Evolutionary conservation across 257 asterid genomes (phyloP).

Genomic region (Solanum ossicruentum): DNA sequence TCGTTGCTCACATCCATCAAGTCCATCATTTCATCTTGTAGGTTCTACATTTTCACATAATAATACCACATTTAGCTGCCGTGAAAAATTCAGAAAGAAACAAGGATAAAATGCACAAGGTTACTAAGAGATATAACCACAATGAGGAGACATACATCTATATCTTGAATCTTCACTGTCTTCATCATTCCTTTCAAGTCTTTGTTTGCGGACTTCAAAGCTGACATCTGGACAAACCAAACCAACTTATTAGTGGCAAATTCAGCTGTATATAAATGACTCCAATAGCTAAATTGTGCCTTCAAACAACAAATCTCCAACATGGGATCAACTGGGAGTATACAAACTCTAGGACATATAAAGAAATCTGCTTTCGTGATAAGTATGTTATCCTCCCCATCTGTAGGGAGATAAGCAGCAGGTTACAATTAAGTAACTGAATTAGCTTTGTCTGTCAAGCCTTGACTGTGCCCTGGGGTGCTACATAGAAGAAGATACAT

Average conservation of each 20-base stretch:
- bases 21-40: slow-evolving; percentile 99
- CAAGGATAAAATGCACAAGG: not conserved
- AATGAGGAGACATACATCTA: slow-evolving; percentile 53
- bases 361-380: slow-evolving; percentile 14
- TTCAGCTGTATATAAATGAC: not conserved
- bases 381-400: slow-evolving; percentile 32
- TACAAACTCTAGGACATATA: slow-evolving; percentile 5
- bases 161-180: slow-evolving; percentile 94
- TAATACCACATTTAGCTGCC: not conserved
- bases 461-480: slow-evolving; percentile 49
- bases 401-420: slow-evolving; percentile 79
- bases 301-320: slow-evolving; percentile 12
- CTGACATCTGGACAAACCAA: slow-evolving; percentile 65
- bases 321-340: not conserved
- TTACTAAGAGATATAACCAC: not conserved
- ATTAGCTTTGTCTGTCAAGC: slow-evolving; percentile 40
- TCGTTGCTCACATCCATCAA: slow-evolving; percentile 96
- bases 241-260: not conserved
- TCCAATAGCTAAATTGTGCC: slow-evolving; percentile 4
- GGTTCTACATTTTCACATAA: slow-evolving; percentile 26
- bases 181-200: slow-evolving; percentile 99
- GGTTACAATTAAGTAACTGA: slow-evolving; percentile 58
- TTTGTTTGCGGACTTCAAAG: slow-evolving; percentile 87
- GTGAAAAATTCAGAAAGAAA: not conserved
- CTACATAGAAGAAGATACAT: slow-evolving; percentile 54